Evolutionary conservation across 1,284 basidiomycete species (phyloP), one percentile per base, ranked within the genome.

Genomic region (Thecaphora thlaspeos): DNA sequence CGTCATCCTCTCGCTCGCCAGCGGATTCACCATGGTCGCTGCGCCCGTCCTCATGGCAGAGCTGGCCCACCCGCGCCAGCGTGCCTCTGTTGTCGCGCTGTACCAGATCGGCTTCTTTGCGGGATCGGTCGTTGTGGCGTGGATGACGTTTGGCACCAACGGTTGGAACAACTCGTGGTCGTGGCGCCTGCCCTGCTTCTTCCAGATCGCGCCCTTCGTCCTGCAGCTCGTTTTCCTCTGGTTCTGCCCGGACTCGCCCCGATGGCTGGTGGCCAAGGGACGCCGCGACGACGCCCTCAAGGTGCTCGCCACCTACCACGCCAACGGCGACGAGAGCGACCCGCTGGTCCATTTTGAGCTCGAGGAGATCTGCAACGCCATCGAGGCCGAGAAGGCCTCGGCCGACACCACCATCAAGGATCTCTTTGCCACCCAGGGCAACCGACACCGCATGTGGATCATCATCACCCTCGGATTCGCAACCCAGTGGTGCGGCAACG

Each of bases 191-290:
- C 40, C 48, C 26, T 19, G 37, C 30, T 24, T 50, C 24, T 42
- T 50, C 24, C 48, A 50, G 48, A 46, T 50, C 12, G 39, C 46
- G 7, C 55, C 59, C 22, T n/a, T 49, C 28, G 19, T 55, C 30
- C 37, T 61, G 17, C 51, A 48, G 32, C 4, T 52, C 45, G 55
- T 41, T n/a, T 19, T 51, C 11, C 17, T 57, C 8, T 43, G 43
- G 22, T 40, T 45, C 39, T 52, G 56, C 45, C 59, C 61, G 17
- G 48, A 61, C 22, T 68, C 64, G 18, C 64, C 64, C 19, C 61
- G 64, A 10, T 68, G 55, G 55, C 55, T 68, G 41, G 57, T 57
- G 19, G 32, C 48, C n/a, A 36, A 53, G 36, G 53, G 53, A 4
- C 53, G 58, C 41, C 44, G 41, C 15, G 53, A 60, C 2, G 56